These are phyloP conservation scores for Lentithecium fluviatile DNA, from an alignment of 495 filamentous ascomycete genomes.

Conservation along the genomic window DNA sequence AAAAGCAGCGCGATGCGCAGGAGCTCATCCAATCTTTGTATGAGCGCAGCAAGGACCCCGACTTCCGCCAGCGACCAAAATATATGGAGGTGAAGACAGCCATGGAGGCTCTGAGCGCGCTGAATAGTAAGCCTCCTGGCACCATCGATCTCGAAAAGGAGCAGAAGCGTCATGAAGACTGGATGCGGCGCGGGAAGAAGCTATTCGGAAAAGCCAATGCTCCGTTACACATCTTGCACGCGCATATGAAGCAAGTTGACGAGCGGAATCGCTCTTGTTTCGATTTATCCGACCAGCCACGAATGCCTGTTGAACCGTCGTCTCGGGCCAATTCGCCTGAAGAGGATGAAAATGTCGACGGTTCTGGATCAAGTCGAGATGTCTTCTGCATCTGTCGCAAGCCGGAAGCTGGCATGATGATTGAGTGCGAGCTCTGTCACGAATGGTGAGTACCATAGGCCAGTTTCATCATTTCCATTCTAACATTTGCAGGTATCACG, in stretches of 20 bases:
- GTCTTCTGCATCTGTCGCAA: slow-evolving; percentile 97
- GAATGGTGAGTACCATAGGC: slow-evolving; percentile 69
- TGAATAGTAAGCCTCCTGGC: slow-evolving; percentile 87
- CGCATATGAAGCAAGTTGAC: slow-evolving; percentile 90
- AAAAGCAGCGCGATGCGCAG: slow-evolving; percentile 94
- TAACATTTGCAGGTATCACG: slow-evolving; percentile 73
- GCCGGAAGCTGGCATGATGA: slow-evolving; percentile 97
- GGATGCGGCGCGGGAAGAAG: slow-evolving; percentile 99
- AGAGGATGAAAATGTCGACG: slow-evolving; percentile 56
- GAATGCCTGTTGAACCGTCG: slow-evolving; percentile 86
- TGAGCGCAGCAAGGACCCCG: slow-evolving; percentile 68
- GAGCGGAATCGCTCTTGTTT: slow-evolving; percentile 89
- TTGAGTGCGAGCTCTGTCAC: slow-evolving; percentile 96
- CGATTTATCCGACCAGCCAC: slow-evolving; percentile 83
- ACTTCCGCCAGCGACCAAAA: slow-evolving; percentile 76
- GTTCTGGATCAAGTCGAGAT: slow-evolving; percentile 62
- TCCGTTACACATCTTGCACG: slow-evolving; percentile 87
- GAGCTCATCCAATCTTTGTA: slow-evolving; percentile 78
- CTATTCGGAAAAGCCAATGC: slow-evolving; percentile 98
- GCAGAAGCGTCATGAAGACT: slow-evolving; percentile 94
- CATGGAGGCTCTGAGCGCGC: slow-evolving; percentile 77
- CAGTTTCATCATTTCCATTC: not conserved
- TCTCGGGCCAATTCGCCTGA: slow-evolving; percentile 81
- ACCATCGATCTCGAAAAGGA: slow-evolving; percentile 93
- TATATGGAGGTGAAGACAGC: slow-evolving; percentile 90